Evolutionary conservation across 371 early-diverging fungal genomes (phyloP), one percentile per base, ranked within the genome.

Genomic region (Mucor indicus): DNA sequence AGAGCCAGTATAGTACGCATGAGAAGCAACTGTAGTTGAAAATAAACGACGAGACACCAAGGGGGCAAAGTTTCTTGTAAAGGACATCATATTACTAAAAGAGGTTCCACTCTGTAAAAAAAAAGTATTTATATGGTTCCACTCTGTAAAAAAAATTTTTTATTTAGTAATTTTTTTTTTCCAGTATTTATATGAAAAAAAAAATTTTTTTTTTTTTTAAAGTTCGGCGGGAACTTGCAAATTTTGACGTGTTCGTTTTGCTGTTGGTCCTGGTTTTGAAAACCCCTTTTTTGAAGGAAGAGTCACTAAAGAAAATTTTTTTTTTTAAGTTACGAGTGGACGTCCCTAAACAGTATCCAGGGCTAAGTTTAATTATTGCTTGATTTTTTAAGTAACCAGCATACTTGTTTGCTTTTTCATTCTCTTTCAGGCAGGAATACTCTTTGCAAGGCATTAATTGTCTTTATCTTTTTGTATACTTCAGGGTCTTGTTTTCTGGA

Each of bases 31-130:
- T 47, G 67, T 43, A 35, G 56, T 65, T 22, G 69, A 65, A 50
- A 71, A 63, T 25, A 60, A 50, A 23, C 68, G 71, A 48, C 67
- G 62, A 48, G 52, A 17, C 44, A 48, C 50, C 33, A 52, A 44
- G 39, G 54, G 49, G 42, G 50, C 25, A 36, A 52, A 68, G 35
- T 38, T 54, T 57, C 55, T 62, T 66, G 56, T 57, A 57, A 64
- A 60, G 60, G 60, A 48, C 69, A 68, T 66, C 37, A 4, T 54
- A 58, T 56, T 64, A 66, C 63, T 69, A 64, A 69, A 62, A 69
- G 66, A 67, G 69, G 67, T 67, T 63, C 66, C 69, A 67, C 68
- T 69, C 64, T 58, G 57, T 67, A 56, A 67, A 66, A 53, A 50
- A 48, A 51, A 51, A 44, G 36, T 57, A 54, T 61, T 53, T 62